Evolutionary conservation across 2,329 filamentous ascomycete genomes (phyloP).

Genomic region (Fusarium algeriense): DNA sequence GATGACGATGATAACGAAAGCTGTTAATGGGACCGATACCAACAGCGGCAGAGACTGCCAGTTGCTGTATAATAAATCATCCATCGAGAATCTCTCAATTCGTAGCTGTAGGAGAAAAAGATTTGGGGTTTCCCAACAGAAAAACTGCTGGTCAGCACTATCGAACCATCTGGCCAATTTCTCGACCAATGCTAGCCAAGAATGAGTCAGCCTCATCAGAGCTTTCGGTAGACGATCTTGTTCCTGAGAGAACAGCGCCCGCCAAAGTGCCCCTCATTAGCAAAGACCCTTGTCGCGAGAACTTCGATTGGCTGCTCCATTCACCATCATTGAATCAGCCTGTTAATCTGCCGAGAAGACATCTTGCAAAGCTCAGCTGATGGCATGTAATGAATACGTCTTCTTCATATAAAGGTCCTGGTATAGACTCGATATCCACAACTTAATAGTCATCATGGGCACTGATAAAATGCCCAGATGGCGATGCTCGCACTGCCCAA

Average conservation of each 20-base stretch:
- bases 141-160: slow-evolving; percentile 5
- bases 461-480: too few relatives aligned
- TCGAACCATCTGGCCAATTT: not conserved
- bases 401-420: too few relatives aligned
- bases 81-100: slow-evolving; percentile 7
- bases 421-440: too few relatives aligned
- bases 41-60: slow-evolving; percentile 18
- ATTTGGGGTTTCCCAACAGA: not conserved
- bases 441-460: too few relatives aligned
- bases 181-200: not conserved
- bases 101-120: rapidly evolving
- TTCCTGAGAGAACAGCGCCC: not conserved
- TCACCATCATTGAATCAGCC: not conserved
- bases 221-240: not conserved
- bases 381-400: not conserved
- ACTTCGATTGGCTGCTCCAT: not conserved
- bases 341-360: not conserved
- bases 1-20: slow-evolving; percentile 60
- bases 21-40: slow-evolving; percentile 53
- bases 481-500: too few relatives aligned
- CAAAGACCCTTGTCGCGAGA: not conserved
- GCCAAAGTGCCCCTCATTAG: not conserved
- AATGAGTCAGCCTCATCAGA: slow-evolving; percentile 19
- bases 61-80: not conserved
- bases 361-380: not conserved